Evolutionary conservation across 164 flowering plant genomes (phyloP), one percentile per base, ranked within the genome.

Genomic region (Aristolochia californica): DNA sequence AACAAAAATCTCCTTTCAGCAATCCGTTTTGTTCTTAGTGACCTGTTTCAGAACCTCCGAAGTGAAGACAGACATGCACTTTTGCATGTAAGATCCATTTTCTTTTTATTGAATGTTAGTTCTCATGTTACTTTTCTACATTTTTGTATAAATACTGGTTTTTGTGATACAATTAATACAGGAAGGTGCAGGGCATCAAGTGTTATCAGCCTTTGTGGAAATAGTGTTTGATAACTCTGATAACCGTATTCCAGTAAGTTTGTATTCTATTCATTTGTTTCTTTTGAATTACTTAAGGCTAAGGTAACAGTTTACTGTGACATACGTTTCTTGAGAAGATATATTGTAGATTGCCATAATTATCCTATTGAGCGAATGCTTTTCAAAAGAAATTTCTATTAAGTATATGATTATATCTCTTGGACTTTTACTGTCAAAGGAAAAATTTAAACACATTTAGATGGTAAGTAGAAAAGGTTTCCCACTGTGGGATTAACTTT

Each of bases 161-260:
- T 50, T 18, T 62, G 40, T 63, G 48, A 28, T 57, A 15, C 34
- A 48, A 60, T 58, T 70, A 59, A 44, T 20, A 7, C 84, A 94
- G 99, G 99, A 94, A 77, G 97, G 99, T 49, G 91, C 97, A 40
- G 99, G 99, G 40, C 85, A 85, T 74, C 99, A 90, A 73, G 97
- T 94, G 27, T 68, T 83, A 66, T 79, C 97, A 62, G 99, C 99
- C 23, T 90, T 83, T 68, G 99, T 94, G 79, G 99, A 94, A 83
- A 87, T 94, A 65, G 99, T 94, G 44, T 89, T 94, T 76, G 99
- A 94, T 66, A 94, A 94, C 72, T 75, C 86, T 17, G 99, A 94
- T 78, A 90, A 90, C 55, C 96, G 99, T 59, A 87, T 94, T 63
- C 99, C 97, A 67, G 99, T 94, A 85, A n/a, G 61, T 22, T 20